Percentiles rank a stretch among this genome's conserved stretches.
Evolutionary conservation across 257 asterid genomes (phyloP).

Genomic region (Verbena officinalis): DNA sequence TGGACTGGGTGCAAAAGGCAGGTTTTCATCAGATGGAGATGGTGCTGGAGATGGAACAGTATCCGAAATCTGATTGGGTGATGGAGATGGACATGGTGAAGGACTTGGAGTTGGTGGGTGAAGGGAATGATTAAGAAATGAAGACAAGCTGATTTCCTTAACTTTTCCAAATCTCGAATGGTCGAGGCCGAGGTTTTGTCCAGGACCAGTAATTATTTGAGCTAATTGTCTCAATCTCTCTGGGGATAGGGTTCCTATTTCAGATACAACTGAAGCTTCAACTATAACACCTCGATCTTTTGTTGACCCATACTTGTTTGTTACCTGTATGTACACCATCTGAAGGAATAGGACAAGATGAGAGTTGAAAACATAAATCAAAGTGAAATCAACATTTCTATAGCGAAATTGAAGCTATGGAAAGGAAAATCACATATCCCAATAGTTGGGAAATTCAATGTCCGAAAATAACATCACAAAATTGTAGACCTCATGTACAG

Average conservation of each 20-base stretch:
- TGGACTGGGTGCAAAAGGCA: constrained; percentile 26
- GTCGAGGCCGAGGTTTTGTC: constrained; percentile 66
- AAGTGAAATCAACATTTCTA: constrained; percentile 1
- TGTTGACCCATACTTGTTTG: constrained; percentile 69
- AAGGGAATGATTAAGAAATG: constrained; percentile 47
- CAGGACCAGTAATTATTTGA: constrained; percentile 41
- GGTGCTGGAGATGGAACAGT: constrained; percentile 38
- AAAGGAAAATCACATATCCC: not conserved
- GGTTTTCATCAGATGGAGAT: constrained; percentile 36
- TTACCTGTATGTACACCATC: constrained; percentile 49
- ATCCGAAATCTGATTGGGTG: constrained; percentile 25
- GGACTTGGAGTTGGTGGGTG: constrained; percentile 49
- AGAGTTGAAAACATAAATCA: not conserved
- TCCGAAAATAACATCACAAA: not conserved
- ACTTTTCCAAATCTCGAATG: constrained; percentile 63
- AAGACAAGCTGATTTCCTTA: constrained; percentile 58
- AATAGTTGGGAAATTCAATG: not conserved
- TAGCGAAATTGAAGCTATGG: not conserved
- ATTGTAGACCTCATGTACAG: not conserved
- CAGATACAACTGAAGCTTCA: constrained; percentile 56
- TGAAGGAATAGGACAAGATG: constrained; percentile 25
- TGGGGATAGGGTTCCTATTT: constrained; percentile 34
- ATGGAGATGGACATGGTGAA: constrained; percentile 41
- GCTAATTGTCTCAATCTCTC: constrained; percentile 65
- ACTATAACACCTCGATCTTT: constrained; percentile 59